These are phyloP conservation scores for Nyssa sinensis DNA, from an alignment of 148 eudicot species.

Conservation along the genomic window DNA sequence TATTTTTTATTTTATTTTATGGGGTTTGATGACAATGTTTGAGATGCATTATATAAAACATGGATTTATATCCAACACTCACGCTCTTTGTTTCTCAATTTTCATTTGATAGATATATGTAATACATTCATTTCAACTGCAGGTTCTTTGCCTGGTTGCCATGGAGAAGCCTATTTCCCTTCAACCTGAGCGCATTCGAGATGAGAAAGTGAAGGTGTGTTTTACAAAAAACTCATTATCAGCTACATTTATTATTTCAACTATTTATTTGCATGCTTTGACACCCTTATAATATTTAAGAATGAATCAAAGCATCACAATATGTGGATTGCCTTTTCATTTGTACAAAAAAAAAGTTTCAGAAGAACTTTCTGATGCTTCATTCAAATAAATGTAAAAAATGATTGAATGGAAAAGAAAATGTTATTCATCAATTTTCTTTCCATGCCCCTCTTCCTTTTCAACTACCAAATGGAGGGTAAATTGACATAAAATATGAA, in stretches of 20 bases:
- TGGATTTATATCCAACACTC: neutral
- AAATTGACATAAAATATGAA: neutral
- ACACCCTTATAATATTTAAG: neutral
- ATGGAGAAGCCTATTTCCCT: conserved; percentile 97
- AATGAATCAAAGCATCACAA: neutral
- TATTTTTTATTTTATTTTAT: neutral
- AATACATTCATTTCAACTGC: conserved; percentile 15
- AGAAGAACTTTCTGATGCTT: neutral
- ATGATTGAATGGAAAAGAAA: neutral
- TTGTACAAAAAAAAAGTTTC: neutral
- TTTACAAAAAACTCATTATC: neutral
- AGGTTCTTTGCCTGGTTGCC: conserved; percentile 95
- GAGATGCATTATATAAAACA: neutral
- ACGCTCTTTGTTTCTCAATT: neutral
- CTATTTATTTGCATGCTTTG: neutral
- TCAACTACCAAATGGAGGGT: neutral
- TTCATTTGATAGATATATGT: neutral
- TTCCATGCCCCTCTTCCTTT: neutral
- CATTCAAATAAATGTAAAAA: neutral
- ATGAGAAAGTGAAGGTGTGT: conserved; percentile 94
- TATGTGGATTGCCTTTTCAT: neutral
- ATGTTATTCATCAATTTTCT: neutral
- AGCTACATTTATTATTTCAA: neutral
- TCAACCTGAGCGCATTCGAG: conserved; percentile 90
- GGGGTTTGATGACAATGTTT: conserved; percentile 3